A percentile compares a stretch with the other conserved stretches of the same genome.
Evolutionary conservation across 768 basidiomycete species (phyloP).

Genomic region (Auricularia sp.): DNA sequence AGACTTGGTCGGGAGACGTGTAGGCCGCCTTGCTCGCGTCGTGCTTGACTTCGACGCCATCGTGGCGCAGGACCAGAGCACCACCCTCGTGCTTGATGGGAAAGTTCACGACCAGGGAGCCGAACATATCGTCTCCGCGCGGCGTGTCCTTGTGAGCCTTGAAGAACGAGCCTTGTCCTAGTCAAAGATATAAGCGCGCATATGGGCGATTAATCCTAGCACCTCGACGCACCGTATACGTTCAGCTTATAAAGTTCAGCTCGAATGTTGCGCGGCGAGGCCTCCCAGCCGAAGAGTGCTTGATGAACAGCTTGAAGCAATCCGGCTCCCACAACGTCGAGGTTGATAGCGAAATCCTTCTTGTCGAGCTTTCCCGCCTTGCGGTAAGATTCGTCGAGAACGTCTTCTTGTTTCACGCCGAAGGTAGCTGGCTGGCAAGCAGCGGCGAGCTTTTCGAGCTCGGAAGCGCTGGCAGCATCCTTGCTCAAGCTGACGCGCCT

Average conservation of each 20-base stretch:
- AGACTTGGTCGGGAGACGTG: slow-evolving; percentile 11
- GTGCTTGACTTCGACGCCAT: neutral
- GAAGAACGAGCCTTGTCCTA: slow-evolving; percentile 19
- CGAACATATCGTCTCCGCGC: slow-evolving; percentile 9
- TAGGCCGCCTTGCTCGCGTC: neutral
- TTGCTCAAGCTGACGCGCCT: slow-evolving; percentile 9
- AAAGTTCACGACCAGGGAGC: slow-evolving; percentile 9
- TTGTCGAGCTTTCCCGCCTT: slow-evolving; percentile 37
- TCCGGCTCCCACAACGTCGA: slow-evolving; percentile 21
- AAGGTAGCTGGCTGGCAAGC: slow-evolving; percentile 35
- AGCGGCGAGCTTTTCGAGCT: slow-evolving; percentile 19
- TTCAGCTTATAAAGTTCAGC: slow-evolving; percentile 20
- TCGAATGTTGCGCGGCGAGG: slow-evolving; percentile 3
- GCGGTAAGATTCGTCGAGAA: slow-evolving; percentile 36
- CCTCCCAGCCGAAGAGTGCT: neutral
- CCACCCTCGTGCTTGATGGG: slow-evolving; percentile 5
- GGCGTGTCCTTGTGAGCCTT: slow-evolving; percentile 22
- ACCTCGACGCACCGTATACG: slow-evolving; percentile 15
- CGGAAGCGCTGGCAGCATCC: slow-evolving; percentile 1
- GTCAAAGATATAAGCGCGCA: neutral
- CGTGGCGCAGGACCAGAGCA: neutral
- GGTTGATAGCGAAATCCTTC: slow-evolving; percentile 24
- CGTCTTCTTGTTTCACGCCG: slow-evolving; percentile 26
- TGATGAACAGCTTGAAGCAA: slow-evolving; percentile 12
- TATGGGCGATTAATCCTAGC: neutral